Percentiles rank a stretch among this genome's conserved stretches.
Conservation (phyloP, 2,329 filamentous ascomycete genomes). For the Ophiostoma tasmaniense region DNA sequence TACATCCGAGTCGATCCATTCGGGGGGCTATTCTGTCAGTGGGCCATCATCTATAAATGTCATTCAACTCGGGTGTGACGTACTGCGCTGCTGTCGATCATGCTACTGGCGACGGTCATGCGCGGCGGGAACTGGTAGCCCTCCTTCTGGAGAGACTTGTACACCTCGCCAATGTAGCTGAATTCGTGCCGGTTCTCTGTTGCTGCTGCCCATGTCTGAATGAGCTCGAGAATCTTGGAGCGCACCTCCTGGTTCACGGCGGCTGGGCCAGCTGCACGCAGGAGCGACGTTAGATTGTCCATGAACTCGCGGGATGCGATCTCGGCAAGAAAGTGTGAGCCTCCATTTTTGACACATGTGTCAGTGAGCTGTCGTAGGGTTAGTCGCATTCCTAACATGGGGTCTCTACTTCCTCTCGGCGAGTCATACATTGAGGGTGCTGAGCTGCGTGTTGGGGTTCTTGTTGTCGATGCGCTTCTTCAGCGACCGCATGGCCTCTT, state of each 20-base stretch:
- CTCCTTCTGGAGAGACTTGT: slow-evolving; percentile 71
- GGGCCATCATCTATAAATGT: neutral
- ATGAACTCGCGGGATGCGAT: slow-evolving; percentile 97
- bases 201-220: slow-evolving; percentile 87
- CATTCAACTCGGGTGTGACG: neutral
- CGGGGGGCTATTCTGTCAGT: slow-evolving; percentile 60
- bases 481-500: slow-evolving; percentile 94
- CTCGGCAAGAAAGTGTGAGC: slow-evolving; percentile 86
- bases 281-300: slow-evolving; percentile 86
- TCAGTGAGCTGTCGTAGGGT: slow-evolving; percentile 62
- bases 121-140: slow-evolving; percentile 85
- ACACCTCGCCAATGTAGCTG: slow-evolving; percentile 81
- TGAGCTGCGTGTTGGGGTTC: slow-evolving; percentile 94
- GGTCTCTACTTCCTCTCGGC: neutral
- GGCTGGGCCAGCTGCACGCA: slow-evolving; percentile 67
- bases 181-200: slow-evolving; percentile 78
- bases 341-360: slow-evolving; percentile 97
- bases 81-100: slow-evolving; percentile 95
- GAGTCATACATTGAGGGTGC: slow-evolving; percentile 69
- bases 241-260: slow-evolving; percentile 80
- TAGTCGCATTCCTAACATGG: neutral
- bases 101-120: slow-evolving; percentile 81
- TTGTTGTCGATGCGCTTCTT: slow-evolving; percentile 93
- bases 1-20: slow-evolving; percentile 96
- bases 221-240: slow-evolving; percentile 81